A percentile compares a stretch with the other conserved stretches of the same genome.
Evolutionary conservation across 192 early-diverging fungal species (phyloP).

Genomic region (Phycomyces nitens): DNA sequence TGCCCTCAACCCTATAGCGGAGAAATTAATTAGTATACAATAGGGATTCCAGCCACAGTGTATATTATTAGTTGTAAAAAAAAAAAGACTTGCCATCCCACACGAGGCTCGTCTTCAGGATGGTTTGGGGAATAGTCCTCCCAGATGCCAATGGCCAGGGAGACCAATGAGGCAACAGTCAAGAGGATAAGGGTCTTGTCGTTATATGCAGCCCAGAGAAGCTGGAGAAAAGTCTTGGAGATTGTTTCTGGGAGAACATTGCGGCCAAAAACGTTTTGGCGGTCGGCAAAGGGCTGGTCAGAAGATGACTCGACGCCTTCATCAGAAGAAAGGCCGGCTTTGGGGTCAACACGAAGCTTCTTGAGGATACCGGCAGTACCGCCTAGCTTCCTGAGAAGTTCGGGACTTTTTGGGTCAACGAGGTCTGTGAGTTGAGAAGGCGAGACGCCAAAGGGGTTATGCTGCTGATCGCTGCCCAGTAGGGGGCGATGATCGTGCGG

Average conservation of each 20-base stretch:
- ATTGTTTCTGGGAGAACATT: constrained; percentile 53
- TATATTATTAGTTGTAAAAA: too few species aligned
- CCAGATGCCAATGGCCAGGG: constrained; percentile 84
- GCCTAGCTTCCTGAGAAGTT: constrained; percentile 53
- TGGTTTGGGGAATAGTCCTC: constrained; percentile 68
- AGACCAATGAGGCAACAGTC: constrained; percentile 75
- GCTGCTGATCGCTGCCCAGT: background rate
- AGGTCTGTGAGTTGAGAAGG: constrained; percentile 52
- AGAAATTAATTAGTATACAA: background rate
- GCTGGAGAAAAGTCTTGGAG: constrained; percentile 50
- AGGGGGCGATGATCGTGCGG: background rate
- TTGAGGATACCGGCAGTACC: constrained; percentile 56
- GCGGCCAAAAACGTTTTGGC: constrained; percentile 38
- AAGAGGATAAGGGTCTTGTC: constrained; percentile 61
- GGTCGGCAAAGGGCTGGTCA: constrained; percentile 37
- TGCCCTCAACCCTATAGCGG: constrained; percentile 47
- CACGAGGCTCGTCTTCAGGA: constrained; percentile 65
- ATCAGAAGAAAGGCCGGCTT: constrained; percentile 51
- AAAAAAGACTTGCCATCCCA: constrained; percentile 60
- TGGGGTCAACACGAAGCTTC: constrained; percentile 58
- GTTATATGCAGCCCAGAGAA: constrained; percentile 61
- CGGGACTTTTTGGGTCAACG: constrained; percentile 65
- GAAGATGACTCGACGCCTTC: constrained; percentile 26
- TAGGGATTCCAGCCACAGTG: too few species aligned
- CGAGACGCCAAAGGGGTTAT: constrained; percentile 39